Evolutionary conservation across 2,329 filamentous ascomycete genomes (phyloP).

Genomic region (Chaetomium strumarium): DNA sequence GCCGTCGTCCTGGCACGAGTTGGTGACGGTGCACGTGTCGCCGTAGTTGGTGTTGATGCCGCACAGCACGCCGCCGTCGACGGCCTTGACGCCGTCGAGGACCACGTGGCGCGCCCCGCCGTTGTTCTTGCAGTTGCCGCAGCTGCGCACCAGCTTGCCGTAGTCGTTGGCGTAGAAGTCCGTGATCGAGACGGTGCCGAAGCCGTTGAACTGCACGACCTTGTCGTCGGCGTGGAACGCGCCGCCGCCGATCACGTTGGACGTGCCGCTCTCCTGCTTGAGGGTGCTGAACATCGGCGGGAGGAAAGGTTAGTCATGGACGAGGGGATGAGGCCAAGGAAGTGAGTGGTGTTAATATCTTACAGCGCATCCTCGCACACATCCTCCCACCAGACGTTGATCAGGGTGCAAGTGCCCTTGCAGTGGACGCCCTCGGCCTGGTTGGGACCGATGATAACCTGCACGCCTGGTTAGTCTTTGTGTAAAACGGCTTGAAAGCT

Average conservation of each 20-base stretch:
- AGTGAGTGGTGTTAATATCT: neutral
- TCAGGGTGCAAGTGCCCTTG: slow-evolving; percentile 12
- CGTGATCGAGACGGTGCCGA: slow-evolving; percentile 10
- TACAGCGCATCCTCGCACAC: slow-evolving; percentile 17
- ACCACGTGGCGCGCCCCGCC: slow-evolving; percentile 8
- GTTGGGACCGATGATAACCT: slow-evolving; percentile 17
- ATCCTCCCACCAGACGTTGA: slow-evolving; percentile 14
- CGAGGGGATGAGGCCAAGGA: no score
- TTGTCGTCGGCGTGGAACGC: slow-evolving; percentile 14
- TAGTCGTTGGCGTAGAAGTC: slow-evolving; percentile 13
- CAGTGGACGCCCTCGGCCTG: slow-evolving; percentile 15
- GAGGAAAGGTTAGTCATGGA: neutral
- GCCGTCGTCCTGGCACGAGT: slow-evolving; percentile 11
- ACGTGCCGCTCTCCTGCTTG: slow-evolving; percentile 10
- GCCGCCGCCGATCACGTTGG: slow-evolving; percentile 13
- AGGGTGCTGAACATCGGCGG: slow-evolving; percentile 5
- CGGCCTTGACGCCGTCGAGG: slow-evolving; percentile 1
- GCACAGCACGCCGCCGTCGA: slow-evolving; percentile 13
- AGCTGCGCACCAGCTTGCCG: slow-evolving; percentile 13
- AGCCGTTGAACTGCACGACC: slow-evolving; percentile 15
- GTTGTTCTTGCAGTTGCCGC: slow-evolving; percentile 15
- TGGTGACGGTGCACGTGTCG: slow-evolving; percentile 10
- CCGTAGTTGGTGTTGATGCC: slow-evolving; percentile 18
- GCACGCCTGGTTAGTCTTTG: neutral
- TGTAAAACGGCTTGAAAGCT: neutral